A percentile compares a stretch with the other conserved stretches of the same genome.
These are phyloP conservation scores for Picochlorum sp. DNA, from an alignment of 139 green algal genomes.

Conservation along the genomic window DNA sequence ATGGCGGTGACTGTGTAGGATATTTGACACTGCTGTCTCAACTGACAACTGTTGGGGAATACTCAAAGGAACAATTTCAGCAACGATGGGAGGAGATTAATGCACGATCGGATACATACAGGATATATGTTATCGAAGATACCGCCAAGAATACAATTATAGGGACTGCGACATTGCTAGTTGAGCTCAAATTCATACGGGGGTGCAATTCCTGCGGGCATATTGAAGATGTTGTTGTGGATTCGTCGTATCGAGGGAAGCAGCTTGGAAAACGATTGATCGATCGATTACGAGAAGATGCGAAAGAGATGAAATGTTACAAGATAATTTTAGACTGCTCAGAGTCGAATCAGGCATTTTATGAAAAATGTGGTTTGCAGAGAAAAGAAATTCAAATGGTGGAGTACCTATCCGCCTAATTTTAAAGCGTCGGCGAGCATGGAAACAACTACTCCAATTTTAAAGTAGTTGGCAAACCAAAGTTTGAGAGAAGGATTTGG, in stretches of 20 bases:
- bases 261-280: slow-evolving; percentile 71
- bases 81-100: slow-evolving; percentile 24
- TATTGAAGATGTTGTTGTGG: slow-evolving; percentile 91
- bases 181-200: slow-evolving; percentile 87
- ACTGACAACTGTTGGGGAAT: slow-evolving; percentile 68
- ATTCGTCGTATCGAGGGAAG: slow-evolving; percentile 49
- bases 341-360: slow-evolving; percentile 83
- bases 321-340: slow-evolving; percentile 93
- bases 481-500: slow-evolving; percentile 17
- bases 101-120: slow-evolving; percentile 31
- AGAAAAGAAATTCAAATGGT: slow-evolving; percentile 93
- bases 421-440: slow-evolving; percentile 58
- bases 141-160: slow-evolving; percentile 42
- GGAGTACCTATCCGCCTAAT: slow-evolving; percentile 42
- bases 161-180: slow-evolving; percentile 63
- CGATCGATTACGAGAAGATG: slow-evolving; percentile 37
- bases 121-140: slow-evolving; percentile 49
- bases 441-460: slow-evolving; percentile 40
- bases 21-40: slow-evolving; percentile 66
- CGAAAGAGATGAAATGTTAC: slow-evolving; percentile 66
- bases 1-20: slow-evolving; percentile 30
- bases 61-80: slow-evolving; percentile 41
- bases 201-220: slow-evolving; percentile 71
- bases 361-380: slow-evolving; percentile 78
- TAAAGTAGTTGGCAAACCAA: slow-evolving; percentile 52